Evolutionary conservation across 2,329 filamentous ascomycete species (phyloP).

Genomic region (Sclerotinia nivalis): DNA sequence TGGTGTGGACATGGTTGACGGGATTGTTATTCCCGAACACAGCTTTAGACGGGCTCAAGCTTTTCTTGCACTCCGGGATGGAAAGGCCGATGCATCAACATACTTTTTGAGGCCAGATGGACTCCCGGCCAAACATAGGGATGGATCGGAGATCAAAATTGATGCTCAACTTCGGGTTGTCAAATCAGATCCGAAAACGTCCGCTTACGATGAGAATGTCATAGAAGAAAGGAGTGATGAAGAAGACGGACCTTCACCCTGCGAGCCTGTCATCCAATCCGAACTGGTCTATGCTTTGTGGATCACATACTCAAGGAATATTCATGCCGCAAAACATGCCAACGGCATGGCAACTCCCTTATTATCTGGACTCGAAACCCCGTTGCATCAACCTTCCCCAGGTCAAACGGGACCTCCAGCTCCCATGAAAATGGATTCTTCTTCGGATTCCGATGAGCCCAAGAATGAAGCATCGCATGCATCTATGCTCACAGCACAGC

Average conservation of each 20-base stretch:
- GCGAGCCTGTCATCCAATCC: conserved; percentile 55
- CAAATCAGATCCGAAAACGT: conserved; percentile 75
- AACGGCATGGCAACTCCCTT: conserved; percentile 64
- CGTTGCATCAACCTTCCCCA: conserved; percentile 76
- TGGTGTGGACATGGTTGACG: conserved; percentile 78
- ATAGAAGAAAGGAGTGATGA: conserved; percentile 63
- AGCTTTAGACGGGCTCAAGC: conserved; percentile 89
- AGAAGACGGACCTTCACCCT: conserved; percentile 43
- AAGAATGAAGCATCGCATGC: conserved; percentile 46
- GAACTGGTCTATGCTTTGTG: conserved; percentile 93
- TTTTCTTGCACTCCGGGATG: conserved; percentile 79
- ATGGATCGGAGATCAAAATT: conserved; percentile 88
- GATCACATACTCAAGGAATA: conserved; percentile 93
- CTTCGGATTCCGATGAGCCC: conserved; percentile 50
- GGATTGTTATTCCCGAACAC: conserved; percentile 95
- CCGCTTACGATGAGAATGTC: conserved; percentile 60
- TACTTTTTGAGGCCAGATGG: conserved; percentile 84
- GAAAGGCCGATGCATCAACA: conserved; percentile 73
- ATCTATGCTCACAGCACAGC: conserved; percentile 54
- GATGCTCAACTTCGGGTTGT: conserved; percentile 97
- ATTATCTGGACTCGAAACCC: conserved; percentile 65
- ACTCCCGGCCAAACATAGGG: conserved; percentile 80
- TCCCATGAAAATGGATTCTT: conserved; percentile 56
- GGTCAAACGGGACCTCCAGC: conserved; percentile 65
- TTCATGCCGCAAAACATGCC: conserved; percentile 71